Evolutionary conservation across 345 rosid species (phyloP).

Genomic region (Citrus cavaleriei): DNA sequence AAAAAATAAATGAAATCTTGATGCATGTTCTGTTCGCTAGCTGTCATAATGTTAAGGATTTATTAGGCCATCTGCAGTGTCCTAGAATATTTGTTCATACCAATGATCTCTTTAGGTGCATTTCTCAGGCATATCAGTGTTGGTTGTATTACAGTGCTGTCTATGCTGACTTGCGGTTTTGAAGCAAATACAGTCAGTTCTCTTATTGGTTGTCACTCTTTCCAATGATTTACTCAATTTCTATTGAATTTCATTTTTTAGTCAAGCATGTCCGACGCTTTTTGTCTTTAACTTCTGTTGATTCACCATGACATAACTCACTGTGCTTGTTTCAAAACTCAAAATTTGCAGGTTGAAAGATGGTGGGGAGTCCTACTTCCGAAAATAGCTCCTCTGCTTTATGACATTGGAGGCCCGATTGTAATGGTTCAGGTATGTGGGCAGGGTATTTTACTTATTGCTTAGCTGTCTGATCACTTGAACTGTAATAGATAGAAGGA

Average conservation of each 20-base stretch:
- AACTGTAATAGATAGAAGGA: not conserved
- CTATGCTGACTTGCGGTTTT: not conserved
- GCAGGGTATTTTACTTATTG: not conserved
- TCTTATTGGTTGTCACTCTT: not conserved
- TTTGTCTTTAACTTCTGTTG: not conserved
- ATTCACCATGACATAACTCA: not conserved
- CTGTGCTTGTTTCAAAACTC: not conserved
- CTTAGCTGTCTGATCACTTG: not conserved
- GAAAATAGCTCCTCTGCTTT: conserved; percentile 65
- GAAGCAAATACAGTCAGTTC: not conserved
- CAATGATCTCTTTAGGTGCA: not conserved
- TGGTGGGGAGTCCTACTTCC: conserved; percentile 89
- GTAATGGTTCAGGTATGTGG: conserved; percentile 82
- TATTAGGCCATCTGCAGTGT: not conserved
- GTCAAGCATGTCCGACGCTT: not conserved
- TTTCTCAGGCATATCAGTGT: not conserved
- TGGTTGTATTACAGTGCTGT: not conserved
- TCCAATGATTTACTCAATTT: not conserved
- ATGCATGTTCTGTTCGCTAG: not conserved
- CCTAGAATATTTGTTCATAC: not conserved
- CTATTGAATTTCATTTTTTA: not conserved
- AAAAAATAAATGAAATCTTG: not conserved
- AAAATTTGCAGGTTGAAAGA: conserved; percentile 55
- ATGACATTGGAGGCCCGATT: conserved; percentile 81
- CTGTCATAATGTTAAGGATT: not conserved